A percentile compares a stretch with the other conserved stretches of the same genome.
These are phyloP conservation scores for Xanthoparmelia taractica DNA, from an alignment of 495 filamentous ascomycete genomes.

Conservation along the genomic window DNA sequence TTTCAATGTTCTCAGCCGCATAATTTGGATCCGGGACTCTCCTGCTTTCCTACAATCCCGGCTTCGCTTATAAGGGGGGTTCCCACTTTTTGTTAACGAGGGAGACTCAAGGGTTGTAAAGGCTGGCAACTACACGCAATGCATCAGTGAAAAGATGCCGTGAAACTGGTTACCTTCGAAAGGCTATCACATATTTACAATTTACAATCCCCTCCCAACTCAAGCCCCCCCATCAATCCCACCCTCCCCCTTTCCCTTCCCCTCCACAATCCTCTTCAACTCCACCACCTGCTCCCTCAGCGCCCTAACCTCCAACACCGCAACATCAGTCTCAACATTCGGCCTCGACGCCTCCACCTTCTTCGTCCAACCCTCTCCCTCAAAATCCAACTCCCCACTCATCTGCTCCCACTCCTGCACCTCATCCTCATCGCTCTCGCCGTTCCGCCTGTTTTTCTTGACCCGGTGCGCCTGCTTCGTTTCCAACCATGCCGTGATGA, in stretches of 20 bases:
- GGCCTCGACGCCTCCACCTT: conserved; percentile 64
- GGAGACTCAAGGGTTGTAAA: too few relatives aligned
- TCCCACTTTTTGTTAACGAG: too few relatives aligned
- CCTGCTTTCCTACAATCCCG: too few relatives aligned
- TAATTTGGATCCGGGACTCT: too few relatives aligned
- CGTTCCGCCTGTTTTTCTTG: conserved; percentile 59
- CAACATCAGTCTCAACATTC: conserved; percentile 64
- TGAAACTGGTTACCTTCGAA: neutral
- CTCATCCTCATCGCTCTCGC: conserved; percentile 84
- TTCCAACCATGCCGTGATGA: conserved; percentile 73
- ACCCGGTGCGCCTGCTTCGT: conserved; percentile 60
- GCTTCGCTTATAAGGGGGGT: too few relatives aligned
- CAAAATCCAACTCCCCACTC: conserved; percentile 61
- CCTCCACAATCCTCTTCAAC: conserved; percentile 54
- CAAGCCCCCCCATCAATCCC: conserved; percentile 5
- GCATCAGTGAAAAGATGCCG: too few relatives aligned
- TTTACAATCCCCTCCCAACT: neutral
- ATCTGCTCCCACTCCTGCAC: conserved; percentile 92
- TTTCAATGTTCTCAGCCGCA: too few relatives aligned
- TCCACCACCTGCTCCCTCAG: conserved; percentile 60
- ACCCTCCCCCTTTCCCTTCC: conserved; percentile 33
- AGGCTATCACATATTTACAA: neutral
- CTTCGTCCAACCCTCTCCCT: conserved; percentile 72
- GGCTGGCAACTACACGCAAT: too few relatives aligned
- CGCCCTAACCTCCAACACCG: conserved; percentile 59